Conservation (phyloP, 2,329 filamentous ascomycete species). For the Cladorrhinum sp. region DNA sequence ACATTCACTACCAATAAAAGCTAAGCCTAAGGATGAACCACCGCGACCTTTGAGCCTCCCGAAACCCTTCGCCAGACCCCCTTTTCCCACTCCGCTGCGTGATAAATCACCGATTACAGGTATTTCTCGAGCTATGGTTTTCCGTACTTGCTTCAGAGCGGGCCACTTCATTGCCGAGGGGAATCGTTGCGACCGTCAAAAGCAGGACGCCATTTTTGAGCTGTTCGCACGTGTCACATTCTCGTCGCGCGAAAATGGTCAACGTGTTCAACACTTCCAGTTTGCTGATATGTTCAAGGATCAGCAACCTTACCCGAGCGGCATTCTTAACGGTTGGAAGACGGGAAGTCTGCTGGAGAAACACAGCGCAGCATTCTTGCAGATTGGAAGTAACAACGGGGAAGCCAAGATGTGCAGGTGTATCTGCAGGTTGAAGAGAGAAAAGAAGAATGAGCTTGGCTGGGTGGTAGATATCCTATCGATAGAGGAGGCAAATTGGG, state of each 20-base stretch:
- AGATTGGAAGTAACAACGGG: not conserved
- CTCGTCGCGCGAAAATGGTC: conserved; percentile 50
- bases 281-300: conserved; percentile 36
- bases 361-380: conserved; percentile 12
- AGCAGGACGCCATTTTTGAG: conserved; percentile 52
- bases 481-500: conserved; percentile 11
- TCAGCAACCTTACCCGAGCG: conserved; percentile 6
- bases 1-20: conserved; percentile 30
- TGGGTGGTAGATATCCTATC: conserved; percentile 8
- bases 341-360: conserved; percentile 11
- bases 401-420: conserved; percentile 15
- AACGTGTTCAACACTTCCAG: conserved; percentile 51
- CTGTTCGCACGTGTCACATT: conserved; percentile 60
- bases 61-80: conserved; percentile 22
- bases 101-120: conserved; percentile 55
- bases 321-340: conserved; percentile 17
- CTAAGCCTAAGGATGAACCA: not conserved
- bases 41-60: not conserved
- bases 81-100: conserved; percentile 47
- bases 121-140: conserved; percentile 42
- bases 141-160: conserved; percentile 63
- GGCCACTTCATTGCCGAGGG: conserved; percentile 56
- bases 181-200: conserved; percentile 29
- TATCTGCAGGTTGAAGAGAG: conserved; percentile 13
- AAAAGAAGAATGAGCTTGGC: conserved; percentile 2